A percentile compares a stretch with the other conserved stretches of the same genome.
Evolutionary conservation across 2,329 filamentous ascomycete genomes (phyloP).

Genomic region (Pleurostoma richardsiae): DNA sequence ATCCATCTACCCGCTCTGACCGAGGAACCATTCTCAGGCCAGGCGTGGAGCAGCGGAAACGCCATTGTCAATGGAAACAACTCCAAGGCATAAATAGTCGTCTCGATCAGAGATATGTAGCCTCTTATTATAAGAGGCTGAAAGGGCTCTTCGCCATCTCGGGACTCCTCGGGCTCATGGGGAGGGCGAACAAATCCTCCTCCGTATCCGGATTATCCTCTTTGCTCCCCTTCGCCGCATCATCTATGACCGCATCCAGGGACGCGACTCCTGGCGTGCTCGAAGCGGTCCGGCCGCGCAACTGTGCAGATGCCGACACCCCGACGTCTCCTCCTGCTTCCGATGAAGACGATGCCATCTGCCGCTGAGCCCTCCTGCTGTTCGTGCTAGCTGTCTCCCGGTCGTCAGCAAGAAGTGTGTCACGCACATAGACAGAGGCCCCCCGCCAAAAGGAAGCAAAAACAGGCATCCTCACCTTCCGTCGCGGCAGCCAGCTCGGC

Average conservation of each 20-base stretch:
- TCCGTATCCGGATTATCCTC: constrained; percentile 48
- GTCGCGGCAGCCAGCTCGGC: constrained; percentile 52
- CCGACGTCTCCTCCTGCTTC: constrained; percentile 53
- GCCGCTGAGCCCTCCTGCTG: constrained; percentile 3
- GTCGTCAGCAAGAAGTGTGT: neutral
- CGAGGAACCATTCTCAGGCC: too few species aligned
- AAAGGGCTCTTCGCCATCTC: constrained; percentile 85
- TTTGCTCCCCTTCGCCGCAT: constrained; percentile 21
- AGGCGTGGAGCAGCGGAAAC: too few species aligned
- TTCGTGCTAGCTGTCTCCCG: neutral
- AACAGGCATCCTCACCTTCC: constrained; percentile 39
- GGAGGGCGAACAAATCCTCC: constrained; percentile 82
- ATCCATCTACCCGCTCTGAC: too few species aligned
- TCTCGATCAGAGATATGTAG: too few species aligned
- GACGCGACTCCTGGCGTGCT: constrained; percentile 26
- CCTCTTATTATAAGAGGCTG: constrained; percentile 35
- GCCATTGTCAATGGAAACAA: too few species aligned
- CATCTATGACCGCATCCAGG: constrained; percentile 33
- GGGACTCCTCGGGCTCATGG: constrained; percentile 79
- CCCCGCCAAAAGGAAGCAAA: constrained; percentile 28
- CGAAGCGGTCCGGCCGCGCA: constrained; percentile 35
- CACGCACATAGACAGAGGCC: neutral
- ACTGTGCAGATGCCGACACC: constrained; percentile 55
- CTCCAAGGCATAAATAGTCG: too few species aligned
- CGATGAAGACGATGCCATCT: constrained; percentile 14